Evolutionary conservation across 768 basidiomycete genomes (phyloP), one percentile per base, ranked within the genome.

Genomic region (Rhizopogon roseolus): DNA sequence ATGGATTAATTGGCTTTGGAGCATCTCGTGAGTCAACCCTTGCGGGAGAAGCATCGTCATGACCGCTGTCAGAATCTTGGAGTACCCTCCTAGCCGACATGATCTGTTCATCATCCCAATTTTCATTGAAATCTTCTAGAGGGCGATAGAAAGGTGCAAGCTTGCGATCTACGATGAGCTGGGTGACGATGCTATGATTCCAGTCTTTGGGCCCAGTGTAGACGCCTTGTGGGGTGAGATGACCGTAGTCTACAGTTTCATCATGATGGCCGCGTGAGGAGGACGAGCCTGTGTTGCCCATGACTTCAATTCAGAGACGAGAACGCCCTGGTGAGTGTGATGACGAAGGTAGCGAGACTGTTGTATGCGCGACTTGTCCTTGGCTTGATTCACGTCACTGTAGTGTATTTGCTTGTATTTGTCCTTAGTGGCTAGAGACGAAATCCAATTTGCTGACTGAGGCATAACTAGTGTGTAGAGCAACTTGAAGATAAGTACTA

Each of bases 101-200:
- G 56, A 98, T 86, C 66, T 85, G 86, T 50, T 92, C 91, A 62
- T 92, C 88, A 57, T 90, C 86, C 93, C 93, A 98, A 41, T 81
- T 80, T 13, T 89, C 86, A 32, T 88, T 85, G 66, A 90, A 97
- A 59, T 98, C 96, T 66, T 97, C 93, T 41, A 99, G 77, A 11
- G 97, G 96, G 36, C 93, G 82, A 69, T 98, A 98, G 73, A 98
- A 98, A 1, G 97, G 97, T 1, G 95, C 93, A 40, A 99, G 81
- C 63, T 81, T 86, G 67, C 92, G 85, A 61, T 90, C 86, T 63
- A 86, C 75, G 68, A 99, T 93, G 65, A 96, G 81, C 71, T 90
- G 86, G 56, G 88, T 85, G 58, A 96, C 94, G 55, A 90, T 73
- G 51, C 82, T 69, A 61, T 94, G 90, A 66, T 93, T 93, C 87